Percentiles rank a stretch among this genome's conserved stretches.
Evolutionary conservation across 768 basidiomycete genomes (phyloP).

Genomic region (Mycena crocata): DNA sequence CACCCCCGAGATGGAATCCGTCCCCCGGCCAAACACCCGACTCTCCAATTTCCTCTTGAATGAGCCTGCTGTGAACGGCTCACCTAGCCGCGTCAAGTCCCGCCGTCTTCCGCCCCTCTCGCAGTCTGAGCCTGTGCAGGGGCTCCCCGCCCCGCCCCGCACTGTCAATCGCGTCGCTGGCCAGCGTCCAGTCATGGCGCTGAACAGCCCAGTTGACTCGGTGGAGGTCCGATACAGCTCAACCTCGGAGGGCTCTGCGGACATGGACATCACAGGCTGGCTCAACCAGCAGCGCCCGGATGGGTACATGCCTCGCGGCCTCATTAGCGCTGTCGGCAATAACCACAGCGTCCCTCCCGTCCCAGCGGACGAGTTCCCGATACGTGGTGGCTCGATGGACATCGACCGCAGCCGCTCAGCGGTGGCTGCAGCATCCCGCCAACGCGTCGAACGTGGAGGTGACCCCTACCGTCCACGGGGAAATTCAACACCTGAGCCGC

Average conservation of each 20-base stretch:
- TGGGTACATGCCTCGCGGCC: slow-evolving; percentile 37
- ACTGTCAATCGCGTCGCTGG: slow-evolving; percentile 20
- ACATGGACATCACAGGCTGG: slow-evolving; percentile 36
- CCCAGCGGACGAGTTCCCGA: slow-evolving; percentile 2
- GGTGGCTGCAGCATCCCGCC: neutral
- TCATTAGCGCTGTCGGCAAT: slow-evolving; percentile 34
- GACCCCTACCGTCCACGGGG: slow-evolving; percentile 6
- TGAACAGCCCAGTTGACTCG: slow-evolving; percentile 20
- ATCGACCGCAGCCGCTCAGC: slow-evolving; percentile 23
- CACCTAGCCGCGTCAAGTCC: slow-evolving; percentile 24
- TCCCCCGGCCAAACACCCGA: slow-evolving; percentile 12
- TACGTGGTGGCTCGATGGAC: slow-evolving; percentile 14
- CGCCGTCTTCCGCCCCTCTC: slow-evolving; percentile 18
- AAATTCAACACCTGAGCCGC: slow-evolving; percentile 22
- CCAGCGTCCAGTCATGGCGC: slow-evolving; percentile 12
- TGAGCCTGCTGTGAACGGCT: slow-evolving; percentile 22
- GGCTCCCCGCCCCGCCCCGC: slow-evolving; percentile 54
- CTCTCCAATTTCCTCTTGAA: slow-evolving; percentile 30
- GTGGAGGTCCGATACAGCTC: slow-evolving; percentile 26
- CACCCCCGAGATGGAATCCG: slow-evolving; percentile 9
- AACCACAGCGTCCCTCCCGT: slow-evolving; percentile 23
- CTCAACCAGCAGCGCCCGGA: slow-evolving; percentile 33
- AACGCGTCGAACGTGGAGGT: neutral
- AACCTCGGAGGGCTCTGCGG: neutral
- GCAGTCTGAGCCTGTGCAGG: slow-evolving; percentile 33